Conservation (phyloP, 306 rosid genomes). For the peach (Prunus persica) region Prunus_persica_NCBIv2 NC_034014.1:3114501-3115000, state of each 20-base stretch:
- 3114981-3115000: background rate
- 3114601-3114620: background rate
- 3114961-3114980: background rate
- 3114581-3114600: too few relatives aligned
- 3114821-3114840: background rate
- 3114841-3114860: background rate
- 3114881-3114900: background rate
- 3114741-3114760: background rate
- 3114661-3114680: background rate
- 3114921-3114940: background rate
- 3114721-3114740: background rate
- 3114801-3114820: background rate
- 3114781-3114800: background rate
- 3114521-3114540: background rate
- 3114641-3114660: background rate
- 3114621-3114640: background rate
- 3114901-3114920: background rate
- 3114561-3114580: background rate
- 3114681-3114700: background rate
- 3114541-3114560: too few relatives aligned
- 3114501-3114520: background rate
- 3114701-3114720: background rate
- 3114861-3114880: background rate
- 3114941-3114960: background rate
- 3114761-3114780: background rate